A percentile compares a stretch with the other conserved stretches of the same genome.
These are phyloP conservation scores for Dichomitus squalens DNA, from an alignment of 1,284 basidiomycete genomes.

Conservation along the genomic window DNA sequence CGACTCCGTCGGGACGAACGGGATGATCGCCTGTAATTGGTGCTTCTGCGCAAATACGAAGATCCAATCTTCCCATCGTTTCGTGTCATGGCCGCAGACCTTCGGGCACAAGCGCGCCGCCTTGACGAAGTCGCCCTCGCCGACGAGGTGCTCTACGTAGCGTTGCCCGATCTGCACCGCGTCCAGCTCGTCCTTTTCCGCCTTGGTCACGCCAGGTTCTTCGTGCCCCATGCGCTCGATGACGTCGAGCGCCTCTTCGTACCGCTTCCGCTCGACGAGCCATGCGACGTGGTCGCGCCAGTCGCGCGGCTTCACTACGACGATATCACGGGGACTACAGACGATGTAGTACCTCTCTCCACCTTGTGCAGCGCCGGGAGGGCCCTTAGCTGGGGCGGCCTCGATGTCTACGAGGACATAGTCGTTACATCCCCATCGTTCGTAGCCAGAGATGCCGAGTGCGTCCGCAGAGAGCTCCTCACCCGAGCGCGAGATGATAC, in stretches of 20 bases:
- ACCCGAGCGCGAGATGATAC: constrained; percentile 87
- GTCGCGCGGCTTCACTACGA: constrained; percentile 86
- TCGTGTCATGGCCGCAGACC: constrained; percentile 80
- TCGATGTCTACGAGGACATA: constrained; percentile 68
- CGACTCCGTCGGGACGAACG: constrained; percentile 82
- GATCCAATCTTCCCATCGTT: constrained; percentile 95
- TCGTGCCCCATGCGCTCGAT: constrained; percentile 62
- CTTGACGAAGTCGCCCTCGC: constrained; percentile 73
- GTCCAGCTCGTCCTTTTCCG: constrained; percentile 51
- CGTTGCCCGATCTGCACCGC: constrained; percentile 79
- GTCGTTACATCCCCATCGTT: constrained; percentile 91
- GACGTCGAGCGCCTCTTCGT: constrained; percentile 87
- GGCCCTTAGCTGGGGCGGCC: constrained; percentile 8
- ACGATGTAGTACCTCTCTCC: constrained; percentile 71
- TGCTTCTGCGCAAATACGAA: constrained; percentile 87
- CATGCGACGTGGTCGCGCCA: constrained; percentile 90
- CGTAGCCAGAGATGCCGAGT: constrained; percentile 77
- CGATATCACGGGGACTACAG: constrained; percentile 83
- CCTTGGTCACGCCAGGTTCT: constrained; percentile 31
- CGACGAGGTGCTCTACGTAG: constrained; percentile 81
- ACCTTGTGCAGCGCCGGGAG: constrained; percentile 29
- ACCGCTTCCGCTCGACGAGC: constrained; percentile 86
- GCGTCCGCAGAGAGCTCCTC: constrained; percentile 91
- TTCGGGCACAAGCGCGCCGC: constrained; percentile 88
- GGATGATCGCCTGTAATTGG: constrained; percentile 87